These are phyloP conservation scores for Phytophthora multivora DNA, from an alignment of 352 stramenopile genomes.

Conservation along the genomic window DNA sequence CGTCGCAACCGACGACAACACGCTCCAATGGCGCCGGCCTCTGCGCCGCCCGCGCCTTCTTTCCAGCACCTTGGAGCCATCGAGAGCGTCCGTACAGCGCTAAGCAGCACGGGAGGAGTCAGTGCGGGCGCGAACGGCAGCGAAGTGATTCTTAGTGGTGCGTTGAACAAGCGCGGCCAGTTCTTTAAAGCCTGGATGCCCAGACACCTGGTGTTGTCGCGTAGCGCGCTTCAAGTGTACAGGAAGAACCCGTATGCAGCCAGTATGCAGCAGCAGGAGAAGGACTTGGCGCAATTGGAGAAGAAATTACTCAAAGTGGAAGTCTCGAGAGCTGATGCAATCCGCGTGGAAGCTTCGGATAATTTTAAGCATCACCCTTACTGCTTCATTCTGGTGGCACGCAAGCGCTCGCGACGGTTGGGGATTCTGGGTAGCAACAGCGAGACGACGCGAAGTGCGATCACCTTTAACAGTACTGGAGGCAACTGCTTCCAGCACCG, in stretches of 20 bases:
- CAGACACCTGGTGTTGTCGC: slow-evolving; percentile 71
- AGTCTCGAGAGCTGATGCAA: slow-evolving; percentile 55
- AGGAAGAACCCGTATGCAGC: slow-evolving; percentile 61
- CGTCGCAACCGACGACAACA: slow-evolving; percentile 13
- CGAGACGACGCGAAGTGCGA: slow-evolving; percentile 21
- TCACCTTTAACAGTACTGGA: slow-evolving; percentile 25
- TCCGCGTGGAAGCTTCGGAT: slow-evolving; percentile 65
- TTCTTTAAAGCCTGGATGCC: slow-evolving; percentile 82
- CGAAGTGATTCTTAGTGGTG: slow-evolving; percentile 64
- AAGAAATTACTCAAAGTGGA: slow-evolving; percentile 74
- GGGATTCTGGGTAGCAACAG: slow-evolving; percentile 6
- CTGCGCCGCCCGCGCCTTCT: slow-evolving; percentile 6
- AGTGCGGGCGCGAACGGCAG: slow-evolving; percentile 9
- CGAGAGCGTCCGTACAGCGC: slow-evolving; percentile 38
- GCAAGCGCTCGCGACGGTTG: slow-evolving; percentile 55
- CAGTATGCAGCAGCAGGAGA: slow-evolving; percentile 29
- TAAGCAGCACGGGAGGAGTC: slow-evolving; percentile 23
- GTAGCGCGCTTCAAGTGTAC: slow-evolving; percentile 68
- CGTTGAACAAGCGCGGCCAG: slow-evolving; percentile 70
- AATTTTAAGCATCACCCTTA: slow-evolving; percentile 64
- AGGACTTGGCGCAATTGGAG: slow-evolving; percentile 51
- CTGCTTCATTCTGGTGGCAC: slow-evolving; percentile 66
- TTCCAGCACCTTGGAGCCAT: slow-evolving; percentile 40
- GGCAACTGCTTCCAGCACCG: slow-evolving; percentile 58
- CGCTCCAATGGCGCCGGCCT: not conserved